phyloP scores from a whole-genome alignment of 768 basidiomycete species.

The Suillus spraguei region DNA sequence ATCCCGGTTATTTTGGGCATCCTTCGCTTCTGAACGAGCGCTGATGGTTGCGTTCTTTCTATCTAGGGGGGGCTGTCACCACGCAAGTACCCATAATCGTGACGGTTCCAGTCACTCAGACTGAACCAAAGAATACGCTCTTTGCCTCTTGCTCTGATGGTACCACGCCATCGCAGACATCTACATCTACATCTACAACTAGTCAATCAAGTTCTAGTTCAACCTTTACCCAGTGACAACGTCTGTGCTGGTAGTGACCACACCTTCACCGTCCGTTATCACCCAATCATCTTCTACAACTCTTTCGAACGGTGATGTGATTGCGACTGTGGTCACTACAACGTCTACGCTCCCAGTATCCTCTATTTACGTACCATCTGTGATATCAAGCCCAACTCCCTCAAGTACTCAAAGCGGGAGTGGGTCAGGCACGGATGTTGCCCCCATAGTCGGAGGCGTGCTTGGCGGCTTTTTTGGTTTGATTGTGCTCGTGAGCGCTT shows the following conservation, averaged over 20 bases:
- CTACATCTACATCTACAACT: slow-evolving; percentile 10
- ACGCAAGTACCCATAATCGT: slow-evolving; percentile 45
- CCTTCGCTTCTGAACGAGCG: neutral
- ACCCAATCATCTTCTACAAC: slow-evolving; percentile 39
- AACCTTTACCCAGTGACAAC: slow-evolving; percentile 20
- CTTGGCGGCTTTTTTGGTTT: slow-evolving; percentile 58
- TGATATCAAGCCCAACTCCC: slow-evolving; percentile 15
- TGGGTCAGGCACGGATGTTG: slow-evolving; percentile 35
- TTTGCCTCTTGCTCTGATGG: slow-evolving; percentile 39
- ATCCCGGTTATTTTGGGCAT: slow-evolving; percentile 7
- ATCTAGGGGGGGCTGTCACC: slow-evolving; percentile 30
- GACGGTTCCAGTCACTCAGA: slow-evolving; percentile 33
- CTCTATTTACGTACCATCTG: slow-evolving; percentile 29
- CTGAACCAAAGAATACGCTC: slow-evolving; percentile 40
- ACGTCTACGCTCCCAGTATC: slow-evolving; percentile 39
- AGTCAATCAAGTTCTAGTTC: slow-evolving; percentile 3
- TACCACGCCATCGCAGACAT: slow-evolving; percentile 15
- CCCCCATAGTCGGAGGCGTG: slow-evolving; percentile 54
- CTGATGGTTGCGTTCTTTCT: slow-evolving; percentile 19
- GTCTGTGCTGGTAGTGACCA: slow-evolving; percentile 30
- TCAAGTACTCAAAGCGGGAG: slow-evolving; percentile 18
- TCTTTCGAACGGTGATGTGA: slow-evolving; percentile 43
- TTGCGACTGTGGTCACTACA: slow-evolving; percentile 37
- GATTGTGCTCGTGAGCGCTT: slow-evolving; percentile 42
- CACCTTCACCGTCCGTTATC: slow-evolving; percentile 35